Conservation (phyloP, 805 yeast genomes). For the Blastobotrys peoriensis region DNA sequence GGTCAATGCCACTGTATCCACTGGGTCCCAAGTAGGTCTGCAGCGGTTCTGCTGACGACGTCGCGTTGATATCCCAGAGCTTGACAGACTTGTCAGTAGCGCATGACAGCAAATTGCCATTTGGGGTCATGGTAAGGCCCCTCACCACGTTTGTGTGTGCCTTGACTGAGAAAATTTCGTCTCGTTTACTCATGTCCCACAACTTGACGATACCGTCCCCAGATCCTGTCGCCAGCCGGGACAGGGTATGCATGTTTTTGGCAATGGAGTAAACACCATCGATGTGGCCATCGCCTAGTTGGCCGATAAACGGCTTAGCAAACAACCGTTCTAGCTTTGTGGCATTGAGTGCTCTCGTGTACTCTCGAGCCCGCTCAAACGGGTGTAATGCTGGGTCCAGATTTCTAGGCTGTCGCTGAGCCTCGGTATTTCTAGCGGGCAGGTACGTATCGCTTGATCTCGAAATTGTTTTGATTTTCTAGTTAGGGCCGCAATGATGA, state of each 20-base stretch:
- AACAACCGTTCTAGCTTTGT: constrained; percentile 94
- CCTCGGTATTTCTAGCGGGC: constrained; percentile 87
- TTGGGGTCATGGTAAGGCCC: constrained; percentile 73
- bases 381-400: constrained; percentile 93
- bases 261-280: constrained; percentile 92
- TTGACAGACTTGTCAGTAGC: constrained; percentile 88
- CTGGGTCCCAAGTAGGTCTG: constrained; percentile 81
- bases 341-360: constrained; percentile 89
- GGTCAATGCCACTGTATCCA: constrained; percentile 80
- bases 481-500: too few species aligned
- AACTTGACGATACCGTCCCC: constrained; percentile 94
- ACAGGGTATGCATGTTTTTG: constrained; percentile 62
- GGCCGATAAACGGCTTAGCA: constrained; percentile 96
- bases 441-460: constrained; percentile 89
- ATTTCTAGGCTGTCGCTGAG: constrained; percentile 80
- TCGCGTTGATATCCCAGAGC: constrained; percentile 67
- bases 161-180: constrained; percentile 67
- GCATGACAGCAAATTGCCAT: constrained; percentile 64
- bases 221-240: constrained; percentile 80
- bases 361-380: constrained; percentile 94
- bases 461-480: constrained; percentile 83
- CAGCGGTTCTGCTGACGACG: constrained; percentile 47
- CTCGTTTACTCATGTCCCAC: constrained; percentile 82
- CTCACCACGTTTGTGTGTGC: constrained; percentile 90
- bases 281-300: constrained; percentile 88